Percentiles rank a stretch among this genome's conserved stretches.
Conservation (phyloP, 129 eudicot species). For the Flaveria brownii region DNA sequence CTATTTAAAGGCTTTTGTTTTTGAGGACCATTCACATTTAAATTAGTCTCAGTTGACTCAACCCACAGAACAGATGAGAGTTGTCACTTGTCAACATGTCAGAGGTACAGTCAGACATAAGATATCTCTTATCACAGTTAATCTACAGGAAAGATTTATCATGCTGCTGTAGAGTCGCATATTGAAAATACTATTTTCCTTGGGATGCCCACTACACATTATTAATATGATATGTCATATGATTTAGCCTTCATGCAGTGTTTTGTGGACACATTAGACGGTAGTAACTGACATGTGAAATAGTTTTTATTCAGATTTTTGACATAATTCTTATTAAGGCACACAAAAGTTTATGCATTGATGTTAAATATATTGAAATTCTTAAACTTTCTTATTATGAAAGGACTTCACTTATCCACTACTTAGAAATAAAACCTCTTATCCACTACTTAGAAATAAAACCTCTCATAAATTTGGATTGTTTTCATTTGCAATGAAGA, state of each 20-base stretch:
- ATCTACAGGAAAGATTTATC: neutral
- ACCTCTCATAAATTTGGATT: neutral
- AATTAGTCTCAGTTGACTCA: neutral
- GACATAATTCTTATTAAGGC: neutral
- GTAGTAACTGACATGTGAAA: neutral
- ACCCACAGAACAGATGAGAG: neutral
- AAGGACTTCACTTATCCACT: slow-evolving; percentile 11
- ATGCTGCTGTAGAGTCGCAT: neutral
- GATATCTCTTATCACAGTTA: slow-evolving; percentile 12
- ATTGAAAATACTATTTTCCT: neutral
- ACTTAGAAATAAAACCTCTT: slow-evolving; percentile 7
- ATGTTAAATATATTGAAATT: neutral
- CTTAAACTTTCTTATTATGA: neutral
- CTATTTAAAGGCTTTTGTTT: neutral
- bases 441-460: neutral
- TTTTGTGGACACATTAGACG: neutral
- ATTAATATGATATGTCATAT: neutral
- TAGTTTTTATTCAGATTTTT: neutral
- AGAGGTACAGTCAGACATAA: slow-evolving; percentile 2
- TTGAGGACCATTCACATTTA: neutral
- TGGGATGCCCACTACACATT: neutral
- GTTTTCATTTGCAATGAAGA: neutral
- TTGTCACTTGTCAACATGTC: neutral
- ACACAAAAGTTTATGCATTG: neutral
- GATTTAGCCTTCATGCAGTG: neutral